Percentiles rank a stretch among this genome's conserved stretches.
phyloP scores from a whole-genome alignment of 2,329 filamentous ascomycete genomes.

The Lojkania enalia region DNA sequence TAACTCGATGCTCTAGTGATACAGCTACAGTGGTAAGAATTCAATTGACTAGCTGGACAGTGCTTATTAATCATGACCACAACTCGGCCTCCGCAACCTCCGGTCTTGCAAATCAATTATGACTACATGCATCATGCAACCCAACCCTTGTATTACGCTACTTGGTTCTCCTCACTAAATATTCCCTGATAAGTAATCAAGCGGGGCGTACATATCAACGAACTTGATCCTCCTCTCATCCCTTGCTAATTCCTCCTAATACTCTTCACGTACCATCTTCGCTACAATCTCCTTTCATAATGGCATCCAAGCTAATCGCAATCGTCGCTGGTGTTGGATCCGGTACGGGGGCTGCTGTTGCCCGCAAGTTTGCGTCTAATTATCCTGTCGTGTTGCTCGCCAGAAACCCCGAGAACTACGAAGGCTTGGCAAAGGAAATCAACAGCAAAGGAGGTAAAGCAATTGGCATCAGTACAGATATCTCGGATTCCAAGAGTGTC shows the following conservation, averaged over 20 bases:
- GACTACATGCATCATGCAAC: conserved; percentile 18
- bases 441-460: conserved; percentile 68
- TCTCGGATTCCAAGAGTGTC: conserved; percentile 59
- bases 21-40: too few relatives aligned
- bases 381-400: conserved; percentile 79
- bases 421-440: conserved; percentile 70
- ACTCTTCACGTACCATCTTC: not conserved
- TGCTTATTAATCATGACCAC: conserved; percentile 12
- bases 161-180: conserved; percentile 28
- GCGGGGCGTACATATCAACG: conserved; percentile 5
- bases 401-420: conserved; percentile 66
- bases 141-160: conserved; percentile 24
- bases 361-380: conserved; percentile 61
- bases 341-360: conserved; percentile 67
- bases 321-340: conserved; percentile 73
- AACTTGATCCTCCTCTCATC: not conserved
- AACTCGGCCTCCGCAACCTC: conserved; percentile 14
- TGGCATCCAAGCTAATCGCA: conserved; percentile 62
- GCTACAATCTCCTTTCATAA: conserved; percentile 15
- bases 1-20: too few relatives aligned
- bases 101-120: conserved; percentile 18
- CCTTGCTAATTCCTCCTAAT: not conserved
- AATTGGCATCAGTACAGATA: conserved; percentile 70
- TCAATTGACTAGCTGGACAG: not conserved
- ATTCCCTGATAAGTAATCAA: conserved; percentile 14